Evolutionary conservation across 2,329 filamentous ascomycete genomes (phyloP), one percentile per base, ranked within the genome.

Genomic region (Paracoccidioides lutzii): DNA sequence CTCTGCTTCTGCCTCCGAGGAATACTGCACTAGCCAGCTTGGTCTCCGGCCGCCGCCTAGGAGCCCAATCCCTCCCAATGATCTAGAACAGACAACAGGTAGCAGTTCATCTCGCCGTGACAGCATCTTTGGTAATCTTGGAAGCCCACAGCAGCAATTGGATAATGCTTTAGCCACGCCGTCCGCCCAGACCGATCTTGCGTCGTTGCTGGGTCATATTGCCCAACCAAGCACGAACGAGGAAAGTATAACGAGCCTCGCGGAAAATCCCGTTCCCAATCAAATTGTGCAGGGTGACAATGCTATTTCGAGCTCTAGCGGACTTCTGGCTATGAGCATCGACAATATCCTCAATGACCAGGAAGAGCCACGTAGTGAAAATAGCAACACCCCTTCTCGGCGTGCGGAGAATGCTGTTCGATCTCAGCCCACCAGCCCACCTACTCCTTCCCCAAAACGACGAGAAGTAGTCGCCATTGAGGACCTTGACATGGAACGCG

Each of bases 401-500:
- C 60, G 58, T 44, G 52, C 55, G 8, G 53, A 57, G 8, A 40
- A 43, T 55, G 57, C 49, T 46, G 55, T 54, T 56, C 60, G 28
- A 61, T 64, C 32, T 35, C 66, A 65, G 52, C 54, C 64, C 38
- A 55, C 59, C 14, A 60, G 56, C 14, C 60, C 62, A 57, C 52
- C 65, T 55, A 53, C 58, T 54, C 50, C 59, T 50, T 57, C 61
- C 15, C 57, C 62, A 41, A 65, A 60, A 53, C 63, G 64, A 40
- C 70, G 68, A 15, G 65, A 71, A 53, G 59, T 71, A 37, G 61
- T 64, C 37, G 86, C 87, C 0, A 78, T 90, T 56, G 88, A 96
- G 57, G 85, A 90, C 60, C 76, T 98, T 5, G 88, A 95, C 59
- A 80, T 81, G 38, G 81, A 88, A 67, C 83, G 93, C 48, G 77